These are phyloP conservation scores for Hansfordia pulvinata DNA, from an alignment of 2,329 filamentous ascomycete genomes.

Conservation along the genomic window DNA sequence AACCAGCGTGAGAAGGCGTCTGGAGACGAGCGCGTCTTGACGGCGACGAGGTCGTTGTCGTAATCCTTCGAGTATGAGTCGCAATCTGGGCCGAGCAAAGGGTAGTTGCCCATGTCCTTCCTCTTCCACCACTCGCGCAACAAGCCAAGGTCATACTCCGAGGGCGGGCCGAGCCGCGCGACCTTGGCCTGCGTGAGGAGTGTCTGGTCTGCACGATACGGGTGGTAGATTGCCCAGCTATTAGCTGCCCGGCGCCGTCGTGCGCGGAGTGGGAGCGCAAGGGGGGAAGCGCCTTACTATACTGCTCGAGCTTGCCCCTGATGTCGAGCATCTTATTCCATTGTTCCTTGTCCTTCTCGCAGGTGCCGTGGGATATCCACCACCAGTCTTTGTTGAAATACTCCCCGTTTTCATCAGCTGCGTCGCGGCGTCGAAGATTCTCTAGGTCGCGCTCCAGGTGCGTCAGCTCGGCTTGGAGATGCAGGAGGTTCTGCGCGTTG, in stretches of 20 bases:
- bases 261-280: background rate
- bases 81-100: constrained; percentile 3
- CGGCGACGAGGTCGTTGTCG: constrained; percentile 3
- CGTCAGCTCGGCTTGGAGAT: constrained; percentile 5
- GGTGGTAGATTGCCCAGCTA: too few relatives aligned
- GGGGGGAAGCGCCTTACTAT: constrained; percentile 3
- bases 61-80: constrained; percentile 2
- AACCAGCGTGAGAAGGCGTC: constrained; percentile 5
- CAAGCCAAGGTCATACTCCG: constrained; percentile 2
- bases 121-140: constrained; percentile 4
- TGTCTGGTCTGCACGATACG: constrained; percentile 1
- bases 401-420: background rate
- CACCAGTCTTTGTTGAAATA: constrained; percentile 4
- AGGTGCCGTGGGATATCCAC: constrained; percentile 3
- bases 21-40: constrained; percentile 1
- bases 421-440: constrained; percentile 1
- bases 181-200: constrained; percentile 3
- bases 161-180: constrained; percentile 1
- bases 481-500: constrained; percentile 4
- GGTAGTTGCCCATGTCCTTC: constrained; percentile 4
- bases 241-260: too few relatives aligned
- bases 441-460: constrained; percentile 4
- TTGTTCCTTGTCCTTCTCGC: constrained; percentile 2
- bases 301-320: constrained; percentile 4
- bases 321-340: constrained; percentile 5